A percentile compares a stretch with the other conserved stretches of the same genome.
Evolutionary conservation across 257 asterid genomes (phyloP).

Genomic region (Solanum gracilifrons): DNA sequence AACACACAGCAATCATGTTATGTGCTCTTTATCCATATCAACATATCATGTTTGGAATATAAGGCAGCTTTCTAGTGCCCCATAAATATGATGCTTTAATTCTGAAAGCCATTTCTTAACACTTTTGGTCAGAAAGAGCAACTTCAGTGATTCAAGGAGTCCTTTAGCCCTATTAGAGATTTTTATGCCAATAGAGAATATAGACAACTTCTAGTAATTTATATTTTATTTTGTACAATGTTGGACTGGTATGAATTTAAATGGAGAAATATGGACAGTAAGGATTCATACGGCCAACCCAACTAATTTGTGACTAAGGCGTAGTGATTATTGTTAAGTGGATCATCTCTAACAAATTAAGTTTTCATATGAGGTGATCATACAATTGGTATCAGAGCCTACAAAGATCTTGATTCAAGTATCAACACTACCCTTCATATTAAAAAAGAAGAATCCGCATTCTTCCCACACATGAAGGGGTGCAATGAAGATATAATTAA

Average conservation of each 20-base stretch:
- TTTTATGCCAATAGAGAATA: not conserved
- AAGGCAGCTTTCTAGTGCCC: not conserved
- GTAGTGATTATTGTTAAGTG: not conserved
- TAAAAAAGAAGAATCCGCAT: not conserved
- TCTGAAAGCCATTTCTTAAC: not conserved
- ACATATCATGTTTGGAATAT: not conserved
- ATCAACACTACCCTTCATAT: not conserved
- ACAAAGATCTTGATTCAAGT: not conserved
- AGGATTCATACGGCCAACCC: not conserved
- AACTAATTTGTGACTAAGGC: not conserved
- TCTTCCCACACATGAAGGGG: not conserved
- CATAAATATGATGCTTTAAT: not conserved
- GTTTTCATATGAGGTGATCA: not conserved
- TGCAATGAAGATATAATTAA: not conserved
- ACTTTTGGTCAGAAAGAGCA: not conserved
- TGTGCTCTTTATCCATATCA: not conserved
- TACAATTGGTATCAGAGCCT: not conserved
- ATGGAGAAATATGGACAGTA: not conserved
- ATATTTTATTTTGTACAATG: not conserved
- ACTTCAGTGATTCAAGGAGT: not conserved
- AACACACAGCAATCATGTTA: constrained; percentile 1
- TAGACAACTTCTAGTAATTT: not conserved
- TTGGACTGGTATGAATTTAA: not conserved
- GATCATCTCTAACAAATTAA: not conserved
- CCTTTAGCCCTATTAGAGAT: not conserved